Percentiles rank a stretch among this genome's conserved stretches.
Conservation (phyloP, 2,329 filamentous ascomycete genomes). For the Scolecobasidium constrictum region DNA sequence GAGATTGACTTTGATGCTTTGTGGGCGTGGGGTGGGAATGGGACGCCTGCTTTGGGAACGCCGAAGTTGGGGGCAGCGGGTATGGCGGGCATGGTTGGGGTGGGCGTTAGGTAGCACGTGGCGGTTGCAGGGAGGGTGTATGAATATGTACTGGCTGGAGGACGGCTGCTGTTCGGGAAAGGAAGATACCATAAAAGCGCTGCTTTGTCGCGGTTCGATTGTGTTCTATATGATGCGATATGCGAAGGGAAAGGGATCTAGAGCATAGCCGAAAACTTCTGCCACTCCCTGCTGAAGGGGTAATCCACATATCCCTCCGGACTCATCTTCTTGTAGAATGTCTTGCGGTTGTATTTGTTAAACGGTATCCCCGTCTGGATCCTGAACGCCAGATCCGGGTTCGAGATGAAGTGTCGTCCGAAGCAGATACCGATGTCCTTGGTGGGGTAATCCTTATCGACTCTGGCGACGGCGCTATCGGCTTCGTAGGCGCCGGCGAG, state of each 20-base stretch:
- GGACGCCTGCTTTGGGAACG: slow-evolving; percentile 3
- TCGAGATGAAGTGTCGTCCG: slow-evolving; percentile 38
- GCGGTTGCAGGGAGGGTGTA: too few relatives aligned
- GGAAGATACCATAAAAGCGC: too few relatives aligned
- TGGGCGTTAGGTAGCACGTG: too few relatives aligned
- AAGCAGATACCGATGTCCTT: slow-evolving; percentile 35
- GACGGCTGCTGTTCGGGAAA: too few relatives aligned
- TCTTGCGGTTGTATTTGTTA: slow-evolving; percentile 32
- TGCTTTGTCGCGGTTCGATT: too few relatives aligned
- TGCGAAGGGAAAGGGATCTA: too few relatives aligned
- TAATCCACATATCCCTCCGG: slow-evolving; percentile 32
- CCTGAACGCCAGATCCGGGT: slow-evolving; percentile 37
- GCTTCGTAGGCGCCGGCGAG: slow-evolving; percentile 32
- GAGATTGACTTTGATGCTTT: slow-evolving; percentile 31
- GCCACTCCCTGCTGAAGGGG: slow-evolving; percentile 17
- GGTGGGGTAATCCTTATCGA: slow-evolving; percentile 31
- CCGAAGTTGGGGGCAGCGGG: not conserved
- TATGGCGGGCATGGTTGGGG: too few relatives aligned
- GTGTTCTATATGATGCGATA: too few relatives aligned
- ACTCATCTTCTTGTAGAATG: slow-evolving; percentile 33
- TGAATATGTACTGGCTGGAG: too few relatives aligned
- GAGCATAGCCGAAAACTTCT: not conserved
- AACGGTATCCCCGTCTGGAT: slow-evolving; percentile 32
- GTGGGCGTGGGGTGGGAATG: slow-evolving; percentile 26
- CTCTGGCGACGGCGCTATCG: slow-evolving; percentile 23